Evolutionary conservation across 148 eudicot species (phyloP), one percentile per base, ranked within the genome.

Genomic region (Rhododendron kiyosumense): DNA sequence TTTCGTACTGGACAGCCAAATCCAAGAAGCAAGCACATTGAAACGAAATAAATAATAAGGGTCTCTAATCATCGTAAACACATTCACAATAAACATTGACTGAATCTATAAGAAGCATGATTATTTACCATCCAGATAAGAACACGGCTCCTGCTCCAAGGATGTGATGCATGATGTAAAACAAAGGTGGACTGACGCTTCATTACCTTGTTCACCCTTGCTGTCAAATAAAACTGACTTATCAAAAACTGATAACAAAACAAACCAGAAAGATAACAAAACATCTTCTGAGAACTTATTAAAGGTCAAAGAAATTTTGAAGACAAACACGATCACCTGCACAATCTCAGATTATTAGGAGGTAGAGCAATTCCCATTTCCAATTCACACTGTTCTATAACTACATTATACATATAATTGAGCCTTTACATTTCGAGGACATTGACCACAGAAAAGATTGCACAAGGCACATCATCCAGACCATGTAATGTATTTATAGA

Each of bases 91-190:
- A 30, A 71, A 30, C 32, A 65, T 32, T 65, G 7, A 32, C 10
- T 46, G 17, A 20, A 34, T 32, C 24, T 6, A 43, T 45, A 36
- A 69, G 41, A 69, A 83, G 61, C 78, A 46, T 69, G 45, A 9
- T 28, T 17, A 32, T 30, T 83, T 91, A 97, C 99, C 98, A 97
- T 95, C 99, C 99, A 97, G 46, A 95, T 95, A 45, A 97, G 94
- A 86, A 97, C 84, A 14, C 92, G 92, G 85, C 94, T 97, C 86
- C 96, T 89, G 87, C 96, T 97, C 99, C 98, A 97, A 36, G 99
- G 99, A 89, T 97, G 99, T 41, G 98, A 93, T 81, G 99, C 96
- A 83, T 95, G 98, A 88, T 97, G 98, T 88, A 93, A 83, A 41
- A 94, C 96, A 90, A 97, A 97, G 78, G 98, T 97, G 65, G 94